Percentiles rank a stretch among this genome's conserved stretches.
Conservation (phyloP, 2,329 filamentous ascomycete species). For the Apiospora rasikravindrae region DNA sequence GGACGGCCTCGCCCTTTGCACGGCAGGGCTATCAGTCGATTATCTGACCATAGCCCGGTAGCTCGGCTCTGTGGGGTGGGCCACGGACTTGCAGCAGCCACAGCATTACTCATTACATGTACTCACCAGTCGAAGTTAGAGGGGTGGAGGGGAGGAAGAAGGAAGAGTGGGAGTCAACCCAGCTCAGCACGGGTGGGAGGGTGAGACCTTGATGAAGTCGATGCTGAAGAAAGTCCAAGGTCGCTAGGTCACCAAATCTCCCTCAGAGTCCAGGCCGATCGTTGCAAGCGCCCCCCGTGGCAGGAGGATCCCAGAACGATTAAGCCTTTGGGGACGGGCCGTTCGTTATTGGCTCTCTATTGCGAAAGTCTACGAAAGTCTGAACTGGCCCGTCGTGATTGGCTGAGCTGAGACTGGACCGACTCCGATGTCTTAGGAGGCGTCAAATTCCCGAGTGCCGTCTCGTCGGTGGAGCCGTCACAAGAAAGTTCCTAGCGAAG, state of each 20-base stretch:
- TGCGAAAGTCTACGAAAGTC: neutral
- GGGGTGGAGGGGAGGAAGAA: neutral
- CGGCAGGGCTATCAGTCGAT: neutral
- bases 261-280: neutral
- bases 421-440: neutral
- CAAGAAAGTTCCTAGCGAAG: neutral
- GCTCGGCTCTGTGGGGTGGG: neutral
- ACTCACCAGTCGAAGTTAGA: slow-evolving; percentile 9
- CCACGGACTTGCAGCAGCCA: neutral
- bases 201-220: neutral
- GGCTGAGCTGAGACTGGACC: neutral
- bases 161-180: neutral
- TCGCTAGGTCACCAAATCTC: neutral
- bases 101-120: slow-evolving; percentile 12
- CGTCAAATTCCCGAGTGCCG: slow-evolving; percentile 1
- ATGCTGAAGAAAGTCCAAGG: neutral
- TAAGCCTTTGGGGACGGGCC: slow-evolving; percentile 15
- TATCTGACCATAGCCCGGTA: neutral
- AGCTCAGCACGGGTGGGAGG: neutral
- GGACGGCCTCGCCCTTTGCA: neutral
- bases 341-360: slow-evolving; percentile 4
- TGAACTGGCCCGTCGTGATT: neutral
- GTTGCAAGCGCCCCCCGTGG: neutral
- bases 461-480: neutral
- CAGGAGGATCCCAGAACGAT: neutral